These are phyloP conservation scores for Lodderomyces pseudojiufengensis DNA, from an alignment of 1,139 yeast species.

Conservation along the genomic window DNA sequence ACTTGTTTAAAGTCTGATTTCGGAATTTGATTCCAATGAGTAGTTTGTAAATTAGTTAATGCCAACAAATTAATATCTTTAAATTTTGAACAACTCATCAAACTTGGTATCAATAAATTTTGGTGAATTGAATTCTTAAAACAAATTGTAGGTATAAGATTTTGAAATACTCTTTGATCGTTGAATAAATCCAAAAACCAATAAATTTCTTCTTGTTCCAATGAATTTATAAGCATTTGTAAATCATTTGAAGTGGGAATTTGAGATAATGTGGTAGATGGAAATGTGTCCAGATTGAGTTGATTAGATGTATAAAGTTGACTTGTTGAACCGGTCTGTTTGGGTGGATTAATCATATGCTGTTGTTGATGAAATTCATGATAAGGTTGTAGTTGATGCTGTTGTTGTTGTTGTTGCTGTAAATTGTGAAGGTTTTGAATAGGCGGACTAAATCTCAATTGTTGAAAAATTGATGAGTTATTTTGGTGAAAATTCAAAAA, in stretches of 20 bases:
- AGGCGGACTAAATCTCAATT: too few relatives aligned
- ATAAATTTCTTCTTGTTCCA: constrained; percentile 33
- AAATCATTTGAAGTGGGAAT: constrained; percentile 1
- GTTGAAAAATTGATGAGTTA: too few relatives aligned
- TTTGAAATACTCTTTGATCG: constrained; percentile 38
- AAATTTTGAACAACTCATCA: constrained; percentile 27
- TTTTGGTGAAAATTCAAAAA: too few relatives aligned
- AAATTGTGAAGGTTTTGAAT: not conserved
- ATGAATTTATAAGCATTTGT: too few relatives aligned
- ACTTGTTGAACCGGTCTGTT: not conserved
- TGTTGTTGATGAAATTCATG: constrained; percentile 4
- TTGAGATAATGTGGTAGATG: not conserved
- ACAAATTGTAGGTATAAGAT: constrained; percentile 35
- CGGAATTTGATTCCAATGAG: constrained; percentile 19
- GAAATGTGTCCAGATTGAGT: too few relatives aligned
- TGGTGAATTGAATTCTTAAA: constrained; percentile 3
- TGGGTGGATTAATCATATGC: not conserved
- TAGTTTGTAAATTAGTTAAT: constrained; percentile 17
- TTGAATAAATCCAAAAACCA: constrained; percentile 42
- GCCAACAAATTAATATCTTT: constrained; percentile 13
- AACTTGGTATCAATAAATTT: constrained; percentile 29
- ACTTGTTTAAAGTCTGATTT: not conserved
- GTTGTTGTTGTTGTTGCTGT: constrained; percentile 1
- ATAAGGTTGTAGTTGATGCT: constrained; percentile 4
- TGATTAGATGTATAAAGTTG: too few relatives aligned